Evolutionary conservation across 176 grass and related monocot species (phyloP).

Genomic region (Areca catechu): DNA sequence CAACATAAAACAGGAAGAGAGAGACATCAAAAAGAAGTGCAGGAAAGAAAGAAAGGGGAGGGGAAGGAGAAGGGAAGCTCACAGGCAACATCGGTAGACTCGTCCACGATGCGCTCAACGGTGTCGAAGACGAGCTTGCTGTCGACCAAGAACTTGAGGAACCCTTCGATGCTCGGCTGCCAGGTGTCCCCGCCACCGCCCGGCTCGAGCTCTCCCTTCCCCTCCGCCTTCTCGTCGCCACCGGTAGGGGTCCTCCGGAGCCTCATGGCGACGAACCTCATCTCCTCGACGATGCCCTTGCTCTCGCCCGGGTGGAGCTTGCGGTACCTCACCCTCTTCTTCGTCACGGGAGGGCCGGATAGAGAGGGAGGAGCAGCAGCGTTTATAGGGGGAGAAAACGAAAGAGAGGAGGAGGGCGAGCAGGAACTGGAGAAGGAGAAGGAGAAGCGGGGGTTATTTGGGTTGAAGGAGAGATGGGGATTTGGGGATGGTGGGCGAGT

Average conservation of each 20-base stretch:
- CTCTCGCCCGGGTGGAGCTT: slow-evolving; percentile 57
- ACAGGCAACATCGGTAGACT: slow-evolving; percentile 79
- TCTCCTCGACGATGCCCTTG: slow-evolving; percentile 81
- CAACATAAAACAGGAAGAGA: not conserved
- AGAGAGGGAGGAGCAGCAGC: slow-evolving; percentile 1
- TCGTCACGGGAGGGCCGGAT: slow-evolving; percentile 13
- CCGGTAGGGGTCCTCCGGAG: slow-evolving; percentile 28
- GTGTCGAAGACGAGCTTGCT: slow-evolving; percentile 90
- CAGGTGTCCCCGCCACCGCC: slow-evolving; percentile 26
- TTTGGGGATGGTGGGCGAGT: not conserved
- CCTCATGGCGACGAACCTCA: slow-evolving; percentile 95
- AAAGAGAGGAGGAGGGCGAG: slow-evolving; percentile 31
- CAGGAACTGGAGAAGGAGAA: not conserved
- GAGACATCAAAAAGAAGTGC: not conserved
- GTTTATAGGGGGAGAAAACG: slow-evolving; percentile 15
- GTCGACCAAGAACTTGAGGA: slow-evolving; percentile 74
- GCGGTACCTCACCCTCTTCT: slow-evolving; percentile 32
- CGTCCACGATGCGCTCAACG: slow-evolving; percentile 65
- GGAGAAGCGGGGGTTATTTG: slow-evolving; percentile 11
- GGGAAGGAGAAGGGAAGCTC: slow-evolving; percentile 3
- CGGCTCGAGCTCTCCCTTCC: not conserved
- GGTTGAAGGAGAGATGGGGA: slow-evolving; percentile 2
- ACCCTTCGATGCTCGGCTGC: slow-evolving; percentile 65
- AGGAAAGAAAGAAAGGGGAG: not conserved
- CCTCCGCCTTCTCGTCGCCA: not conserved